A percentile compares a stretch with the other conserved stretches of the same genome.
Evolutionary conservation across 73 alveolate species (phyloP).

Genomic region (Paramecium sonneborni): DNA sequence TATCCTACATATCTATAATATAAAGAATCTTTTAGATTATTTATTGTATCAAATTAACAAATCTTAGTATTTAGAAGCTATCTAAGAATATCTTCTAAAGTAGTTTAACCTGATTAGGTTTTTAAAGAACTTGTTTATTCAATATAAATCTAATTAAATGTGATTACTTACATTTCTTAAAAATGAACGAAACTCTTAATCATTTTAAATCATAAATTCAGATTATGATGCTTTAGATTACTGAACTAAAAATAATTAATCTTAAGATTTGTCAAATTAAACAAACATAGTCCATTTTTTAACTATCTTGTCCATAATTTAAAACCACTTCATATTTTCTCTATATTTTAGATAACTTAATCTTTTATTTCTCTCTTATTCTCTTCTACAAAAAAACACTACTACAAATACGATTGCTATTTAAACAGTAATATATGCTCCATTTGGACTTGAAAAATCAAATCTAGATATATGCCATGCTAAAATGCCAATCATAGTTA

Average conservation of each 20-base stretch:
- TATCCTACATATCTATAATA: slow-evolving; percentile 1
- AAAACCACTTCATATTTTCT: slow-evolving; percentile 33
- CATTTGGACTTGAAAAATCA: background rate
- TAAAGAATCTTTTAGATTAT: background rate
- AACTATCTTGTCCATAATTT: background rate
- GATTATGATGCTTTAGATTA: background rate
- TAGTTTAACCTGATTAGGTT: background rate
- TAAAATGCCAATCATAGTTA: background rate
- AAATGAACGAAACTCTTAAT: background rate
- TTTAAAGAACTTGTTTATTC: background rate
- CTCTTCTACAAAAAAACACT: slow-evolving; percentile 8
- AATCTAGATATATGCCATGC: slow-evolving; percentile 27
- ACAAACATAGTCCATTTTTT: background rate
- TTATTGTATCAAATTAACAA: background rate
- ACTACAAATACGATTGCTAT: background rate
- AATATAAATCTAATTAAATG: background rate
- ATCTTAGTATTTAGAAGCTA: background rate
- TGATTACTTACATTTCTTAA: background rate
- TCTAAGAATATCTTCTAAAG: background rate
- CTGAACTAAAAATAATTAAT: background rate
- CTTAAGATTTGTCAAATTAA: background rate
- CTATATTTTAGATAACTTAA: background rate
- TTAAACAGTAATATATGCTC: background rate
- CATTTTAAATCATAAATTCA: background rate
- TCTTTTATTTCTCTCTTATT: slow-evolving; percentile 16